Evolutionary conservation across 345 rosid genomes (phyloP).

Genomic region (Moringa oleifera): DNA sequence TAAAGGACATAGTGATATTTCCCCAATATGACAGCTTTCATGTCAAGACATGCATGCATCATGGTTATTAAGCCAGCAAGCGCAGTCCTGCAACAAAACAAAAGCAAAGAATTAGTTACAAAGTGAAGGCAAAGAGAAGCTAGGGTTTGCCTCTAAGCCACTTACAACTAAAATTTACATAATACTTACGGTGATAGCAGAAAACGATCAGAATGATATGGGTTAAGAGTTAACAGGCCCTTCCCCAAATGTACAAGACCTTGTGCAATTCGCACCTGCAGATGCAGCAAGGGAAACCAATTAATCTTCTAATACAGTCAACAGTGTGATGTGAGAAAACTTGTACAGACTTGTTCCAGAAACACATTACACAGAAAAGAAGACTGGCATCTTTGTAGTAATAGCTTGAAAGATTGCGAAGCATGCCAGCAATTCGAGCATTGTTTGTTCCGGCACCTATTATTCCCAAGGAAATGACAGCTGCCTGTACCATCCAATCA

Average conservation of each 20-base stretch:
- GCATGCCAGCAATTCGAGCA: constrained; percentile 96
- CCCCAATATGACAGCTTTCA: constrained; percentile 74
- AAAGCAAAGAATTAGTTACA: constrained; percentile 6
- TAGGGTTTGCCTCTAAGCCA: background rate
- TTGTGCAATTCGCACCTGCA: constrained; percentile 93
- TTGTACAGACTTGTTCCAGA: background rate
- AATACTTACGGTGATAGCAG: constrained; percentile 82
- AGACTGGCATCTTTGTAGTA: constrained; percentile 89
- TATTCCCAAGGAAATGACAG: constrained; percentile 85
- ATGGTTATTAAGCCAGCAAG: constrained; percentile 82
- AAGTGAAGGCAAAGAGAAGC: background rate
- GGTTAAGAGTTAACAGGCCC: constrained; percentile 85
- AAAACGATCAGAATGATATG: constrained; percentile 88
- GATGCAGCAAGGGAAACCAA: constrained; percentile 13
- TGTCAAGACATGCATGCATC: constrained; percentile 88
- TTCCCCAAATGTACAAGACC: constrained; percentile 94
- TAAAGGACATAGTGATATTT: constrained; percentile 88
- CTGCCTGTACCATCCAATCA: constrained; percentile 53
- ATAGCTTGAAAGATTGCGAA: constrained; percentile 91
- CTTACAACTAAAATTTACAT: background rate
- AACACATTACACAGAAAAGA: constrained; percentile 74
- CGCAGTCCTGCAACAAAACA: constrained; percentile 46
- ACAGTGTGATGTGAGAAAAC: background rate
- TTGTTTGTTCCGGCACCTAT: constrained; percentile 97
- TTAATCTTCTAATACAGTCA: background rate